phyloP scores from a whole-genome alignment of 768 basidiomycete genomes.

The Tricholoma sp. region DNA sequence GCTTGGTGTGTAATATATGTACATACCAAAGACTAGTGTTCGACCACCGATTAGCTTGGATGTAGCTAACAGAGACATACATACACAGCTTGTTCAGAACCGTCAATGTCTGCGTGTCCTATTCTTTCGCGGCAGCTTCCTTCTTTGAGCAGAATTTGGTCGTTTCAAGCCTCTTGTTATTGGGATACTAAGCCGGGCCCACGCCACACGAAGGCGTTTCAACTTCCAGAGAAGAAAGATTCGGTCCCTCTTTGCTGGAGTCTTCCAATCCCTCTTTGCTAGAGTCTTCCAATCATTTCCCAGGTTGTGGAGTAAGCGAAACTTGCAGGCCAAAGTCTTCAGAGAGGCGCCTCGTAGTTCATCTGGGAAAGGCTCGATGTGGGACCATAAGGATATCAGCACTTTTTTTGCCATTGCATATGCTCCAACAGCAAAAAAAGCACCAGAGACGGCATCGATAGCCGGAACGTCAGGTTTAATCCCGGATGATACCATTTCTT shows the following conservation, averaged over 20 bases:
- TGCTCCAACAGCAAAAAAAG: constrained; percentile 56
- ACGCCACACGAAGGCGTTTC: constrained; percentile 8
- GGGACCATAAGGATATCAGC: constrained; percentile 60
- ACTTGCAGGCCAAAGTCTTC: constrained; percentile 37
- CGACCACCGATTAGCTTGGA: neutral
- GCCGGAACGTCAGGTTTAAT: constrained; percentile 66
- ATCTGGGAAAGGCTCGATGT: constrained; percentile 56
- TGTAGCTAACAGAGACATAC: neutral
- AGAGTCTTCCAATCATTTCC: constrained; percentile 12
- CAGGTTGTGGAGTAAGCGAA: constrained; percentile 34
- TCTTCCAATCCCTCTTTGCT: constrained; percentile 28
- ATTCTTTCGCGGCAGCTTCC: neutral
- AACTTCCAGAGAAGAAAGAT: constrained; percentile 35
- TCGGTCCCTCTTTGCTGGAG: constrained; percentile 26
- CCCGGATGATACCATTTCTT: constrained; percentile 55
- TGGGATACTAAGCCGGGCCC: constrained; percentile 1
- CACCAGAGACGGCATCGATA: constrained; percentile 67
- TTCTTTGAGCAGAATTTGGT: neutral
- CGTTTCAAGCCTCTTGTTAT: neutral
- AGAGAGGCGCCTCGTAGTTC: constrained; percentile 40
- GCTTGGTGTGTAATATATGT: neutral
- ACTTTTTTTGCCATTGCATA: constrained; percentile 45
- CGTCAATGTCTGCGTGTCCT: neutral
- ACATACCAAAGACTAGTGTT: neutral
- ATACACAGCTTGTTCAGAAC: neutral